Evolutionary conservation across 1,284 basidiomycete species (phyloP), one percentile per base, ranked within the genome.

Genomic region (Neonothopanus nambi): DNA sequence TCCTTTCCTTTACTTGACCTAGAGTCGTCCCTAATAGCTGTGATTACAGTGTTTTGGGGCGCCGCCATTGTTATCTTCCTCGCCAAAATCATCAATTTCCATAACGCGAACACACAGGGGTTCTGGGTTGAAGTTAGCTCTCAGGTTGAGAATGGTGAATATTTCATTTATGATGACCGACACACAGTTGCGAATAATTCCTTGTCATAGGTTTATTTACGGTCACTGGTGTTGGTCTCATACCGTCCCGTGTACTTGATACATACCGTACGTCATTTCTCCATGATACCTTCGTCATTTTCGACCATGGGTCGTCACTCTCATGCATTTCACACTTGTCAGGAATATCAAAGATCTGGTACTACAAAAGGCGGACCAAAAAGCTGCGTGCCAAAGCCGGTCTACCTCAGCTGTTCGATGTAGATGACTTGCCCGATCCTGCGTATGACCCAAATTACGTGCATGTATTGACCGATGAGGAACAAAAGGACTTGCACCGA

Each of bases 11-110:
- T 13, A 20, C 35, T 47, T 30, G 20, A 39, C 23, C 45, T 35
- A 15, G 35, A 48, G 18, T 53, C 52, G 38, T n/a, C 28, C 40
- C 33, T 17, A 18, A 20, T 33, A 3, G 3, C 13, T 33, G 30
- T 9, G 13, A 11, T 8, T 33, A 9, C 48, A 87, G 86, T 84
- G 1, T 88, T 89, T 61, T 89, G 86, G 86, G 86, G 87, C 23
- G 76, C 84, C 41, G 91, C 87, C 4, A 87, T 94, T 59, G 88
- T 93, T 0, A 64, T 93, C 38, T 92, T 93, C 70, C 72, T 93
- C 11, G 72, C 70, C 18, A 84, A 81, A 65, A 77, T 85, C 42
- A 89, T 89, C 67, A 83, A 89, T 64, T 67, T 87, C 6, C 84
- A 88, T 63, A 84, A 89, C 59, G 63, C 70, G 6, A 75, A 82